Percentiles rank a stretch among this genome's conserved stretches.
Conservation (phyloP, 2,329 filamentous ascomycete genomes). For the Clonostachys rosea region DNA sequence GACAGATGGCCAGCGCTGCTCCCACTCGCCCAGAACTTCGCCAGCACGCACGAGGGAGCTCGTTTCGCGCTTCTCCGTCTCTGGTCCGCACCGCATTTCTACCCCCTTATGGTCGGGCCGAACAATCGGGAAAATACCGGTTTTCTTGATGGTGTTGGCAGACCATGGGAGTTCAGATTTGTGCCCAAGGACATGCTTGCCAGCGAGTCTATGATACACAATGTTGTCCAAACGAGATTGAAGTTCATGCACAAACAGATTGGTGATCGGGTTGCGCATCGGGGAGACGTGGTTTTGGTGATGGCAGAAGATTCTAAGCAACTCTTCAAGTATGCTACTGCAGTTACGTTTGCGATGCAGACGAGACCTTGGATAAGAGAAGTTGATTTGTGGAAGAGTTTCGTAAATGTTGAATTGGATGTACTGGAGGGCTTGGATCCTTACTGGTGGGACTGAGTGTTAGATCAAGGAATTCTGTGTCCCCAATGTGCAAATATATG, state of each 20-base stretch:
- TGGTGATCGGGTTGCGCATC: conserved; percentile 8
- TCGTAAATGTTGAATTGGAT: conserved; percentile 15
- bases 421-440: conserved; percentile 10
- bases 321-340: conserved; percentile 12
- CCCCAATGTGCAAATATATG: no score
- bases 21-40: conserved; percentile 9
- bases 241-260: conserved; percentile 9
- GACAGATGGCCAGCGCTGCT: conserved; percentile 13
- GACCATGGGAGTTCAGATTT: conserved; percentile 18
- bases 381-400: conserved; percentile 19
- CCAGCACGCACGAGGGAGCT: conserved; percentile 3
- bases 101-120: conserved; percentile 16
- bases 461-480: no score
- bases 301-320: conserved; percentile 13
- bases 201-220: conserved; percentile 15
- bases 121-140: conserved; percentile 8
- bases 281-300: conserved; percentile 16
- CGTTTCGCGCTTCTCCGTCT: conserved; percentile 16
- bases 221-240: conserved; percentile 4
- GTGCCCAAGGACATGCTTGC: conserved; percentile 17
- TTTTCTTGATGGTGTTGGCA: conserved; percentile 15
- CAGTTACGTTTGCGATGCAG: conserved; percentile 16
- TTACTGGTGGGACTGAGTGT: conserved; percentile 11
- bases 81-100: conserved; percentile 19
- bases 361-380: conserved; percentile 19